Percentiles rank a stretch among this genome's conserved stretches.
These are phyloP conservation scores for Aspergillus chevalieri DNA, from an alignment of 2,329 filamentous ascomycete genomes.

Conservation along the genomic window DNA sequence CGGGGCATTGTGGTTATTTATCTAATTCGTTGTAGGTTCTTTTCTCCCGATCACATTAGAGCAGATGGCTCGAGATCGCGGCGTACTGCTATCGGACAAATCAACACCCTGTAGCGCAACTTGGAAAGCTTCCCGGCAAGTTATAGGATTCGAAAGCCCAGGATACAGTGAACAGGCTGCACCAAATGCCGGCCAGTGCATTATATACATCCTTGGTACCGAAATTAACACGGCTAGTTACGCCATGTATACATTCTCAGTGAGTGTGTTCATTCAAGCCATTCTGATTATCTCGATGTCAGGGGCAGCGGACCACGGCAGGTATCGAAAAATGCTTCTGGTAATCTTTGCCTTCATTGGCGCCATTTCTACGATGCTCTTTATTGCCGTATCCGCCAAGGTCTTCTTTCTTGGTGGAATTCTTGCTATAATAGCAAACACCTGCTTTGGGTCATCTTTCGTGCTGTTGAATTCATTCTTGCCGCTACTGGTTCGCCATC, in stretches of 20 bases:
- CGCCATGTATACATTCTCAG: conserved; percentile 96
- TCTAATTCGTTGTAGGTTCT: conserved; percentile 53
- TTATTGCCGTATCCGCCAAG: conserved; percentile 68
- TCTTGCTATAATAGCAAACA: conserved; percentile 84
- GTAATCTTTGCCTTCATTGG: conserved; percentile 79
- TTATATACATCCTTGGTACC: conserved; percentile 72
- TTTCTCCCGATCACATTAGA: conserved; percentile 96
- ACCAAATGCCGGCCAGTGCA: conserved; percentile 58
- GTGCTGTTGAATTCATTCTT: conserved; percentile 94
- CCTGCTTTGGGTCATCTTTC: conserved; percentile 89
- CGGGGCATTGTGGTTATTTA: background rate
- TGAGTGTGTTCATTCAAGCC: conserved; percentile 83
- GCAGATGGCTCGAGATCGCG: conserved; percentile 85
- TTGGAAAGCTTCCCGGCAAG: conserved; percentile 42
- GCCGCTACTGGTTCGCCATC: conserved; percentile 80
- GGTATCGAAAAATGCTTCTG: conserved; percentile 81
- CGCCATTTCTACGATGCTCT: conserved; percentile 78
- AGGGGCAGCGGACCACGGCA: conserved; percentile 89
- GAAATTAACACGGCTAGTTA: conserved; percentile 95
- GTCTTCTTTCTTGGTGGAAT: conserved; percentile 76
- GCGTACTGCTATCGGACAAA: conserved; percentile 73
- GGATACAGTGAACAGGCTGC: conserved; percentile 14
- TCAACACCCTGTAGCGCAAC: conserved; percentile 66
- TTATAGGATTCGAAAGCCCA: background rate
- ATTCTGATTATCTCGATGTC: conserved; percentile 93